Conservation (phyloP, 495 filamentous ascomycete genomes). For the Penicillium psychrofluorescens region DNA sequence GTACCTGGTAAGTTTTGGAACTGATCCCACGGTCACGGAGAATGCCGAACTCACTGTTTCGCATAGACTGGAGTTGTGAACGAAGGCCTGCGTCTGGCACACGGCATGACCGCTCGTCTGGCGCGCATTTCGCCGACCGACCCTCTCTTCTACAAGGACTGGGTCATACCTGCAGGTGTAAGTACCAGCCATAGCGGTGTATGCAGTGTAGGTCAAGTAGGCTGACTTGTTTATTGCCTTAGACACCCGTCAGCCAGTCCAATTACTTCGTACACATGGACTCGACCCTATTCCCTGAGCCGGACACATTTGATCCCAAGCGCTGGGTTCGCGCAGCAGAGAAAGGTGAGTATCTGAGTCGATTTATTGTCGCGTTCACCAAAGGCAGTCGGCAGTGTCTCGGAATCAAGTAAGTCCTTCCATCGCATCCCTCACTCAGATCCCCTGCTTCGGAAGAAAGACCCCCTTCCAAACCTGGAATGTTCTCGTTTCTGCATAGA, state of each 20-base stretch:
- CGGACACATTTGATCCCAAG: constrained; percentile 38
- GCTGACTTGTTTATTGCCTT: neutral
- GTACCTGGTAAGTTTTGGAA: constrained; percentile 29
- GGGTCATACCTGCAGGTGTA: constrained; percentile 24
- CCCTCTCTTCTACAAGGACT: constrained; percentile 31
- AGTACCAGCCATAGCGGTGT: constrained; percentile 3
- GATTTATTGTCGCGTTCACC: constrained; percentile 35
- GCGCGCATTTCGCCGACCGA: constrained; percentile 33
- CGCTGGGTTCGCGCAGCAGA: constrained; percentile 36
- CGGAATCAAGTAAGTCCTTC: constrained; percentile 32
- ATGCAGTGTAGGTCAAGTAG: neutral
- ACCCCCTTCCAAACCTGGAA: too few relatives aligned
- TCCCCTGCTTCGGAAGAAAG: too few relatives aligned
- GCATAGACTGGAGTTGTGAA: constrained; percentile 31
- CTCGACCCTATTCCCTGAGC: constrained; percentile 37
- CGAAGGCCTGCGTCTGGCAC: constrained; percentile 41
- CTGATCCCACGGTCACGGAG: too few relatives aligned
- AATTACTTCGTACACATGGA: constrained; percentile 41
- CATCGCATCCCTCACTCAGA: too few relatives aligned
- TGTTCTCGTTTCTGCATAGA: too few relatives aligned
- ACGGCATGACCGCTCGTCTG: constrained; percentile 32
- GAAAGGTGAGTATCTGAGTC: constrained; percentile 14
- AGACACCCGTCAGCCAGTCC: constrained; percentile 41
- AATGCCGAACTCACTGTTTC: neutral
- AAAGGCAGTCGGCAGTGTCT: constrained; percentile 39